These are phyloP conservation scores for Schizochytrium sp. DNA, from an alignment of 108 stramenopile species.

Conservation along the genomic window DNA sequence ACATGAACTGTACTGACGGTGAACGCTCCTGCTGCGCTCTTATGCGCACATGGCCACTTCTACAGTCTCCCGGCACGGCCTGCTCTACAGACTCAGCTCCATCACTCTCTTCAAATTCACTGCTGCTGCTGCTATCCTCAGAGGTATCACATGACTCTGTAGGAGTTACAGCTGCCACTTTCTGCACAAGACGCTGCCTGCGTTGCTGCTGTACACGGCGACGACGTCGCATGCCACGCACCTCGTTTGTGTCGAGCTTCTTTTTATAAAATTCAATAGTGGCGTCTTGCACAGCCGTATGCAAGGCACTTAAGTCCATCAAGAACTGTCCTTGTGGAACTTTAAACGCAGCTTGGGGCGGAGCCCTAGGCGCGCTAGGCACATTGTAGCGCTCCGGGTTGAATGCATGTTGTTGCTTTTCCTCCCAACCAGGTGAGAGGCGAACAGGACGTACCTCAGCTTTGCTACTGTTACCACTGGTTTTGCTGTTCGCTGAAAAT, in stretches of 20 bases:
- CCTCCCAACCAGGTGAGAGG: background rate
- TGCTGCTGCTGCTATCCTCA: no score
- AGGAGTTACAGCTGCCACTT: no score
- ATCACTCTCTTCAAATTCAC: no score
- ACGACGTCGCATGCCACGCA: background rate
- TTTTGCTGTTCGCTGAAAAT: no score
- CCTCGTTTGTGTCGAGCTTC: background rate
- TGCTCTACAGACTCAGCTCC: no score
- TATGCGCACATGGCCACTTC: no score
- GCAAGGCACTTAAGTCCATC: background rate
- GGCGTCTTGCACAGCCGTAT: conserved; percentile 34
- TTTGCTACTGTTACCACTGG: no score
- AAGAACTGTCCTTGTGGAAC: conserved; percentile 28
- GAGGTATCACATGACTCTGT: no score
- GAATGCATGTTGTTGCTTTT: background rate
- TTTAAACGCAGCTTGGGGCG: background rate
- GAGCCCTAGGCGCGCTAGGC: background rate
- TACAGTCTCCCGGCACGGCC: no score
- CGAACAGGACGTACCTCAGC: background rate
- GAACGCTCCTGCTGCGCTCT: no score
- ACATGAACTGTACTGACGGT: background rate
- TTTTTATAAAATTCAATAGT: conserved; percentile 53
- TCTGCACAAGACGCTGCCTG: no score
- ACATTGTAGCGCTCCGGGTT: no score
- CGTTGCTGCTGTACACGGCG: background rate